These are phyloP conservation scores for Microcera coccophila DNA, from an alignment of 2,329 filamentous ascomycete species.

Conservation along the genomic window DNA sequence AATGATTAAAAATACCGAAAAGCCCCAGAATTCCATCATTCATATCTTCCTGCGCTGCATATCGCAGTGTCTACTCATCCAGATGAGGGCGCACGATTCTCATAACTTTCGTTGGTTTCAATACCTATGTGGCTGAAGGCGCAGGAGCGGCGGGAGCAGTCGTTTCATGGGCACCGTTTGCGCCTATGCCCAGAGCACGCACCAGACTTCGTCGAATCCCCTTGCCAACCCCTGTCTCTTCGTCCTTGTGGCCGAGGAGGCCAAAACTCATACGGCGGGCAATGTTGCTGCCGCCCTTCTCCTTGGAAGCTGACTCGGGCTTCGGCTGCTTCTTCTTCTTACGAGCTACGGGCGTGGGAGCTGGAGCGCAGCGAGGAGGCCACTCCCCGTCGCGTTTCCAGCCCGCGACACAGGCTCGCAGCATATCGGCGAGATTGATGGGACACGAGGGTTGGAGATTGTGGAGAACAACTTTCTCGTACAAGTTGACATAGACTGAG, in stretches of 20 bases:
- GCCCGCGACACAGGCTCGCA: slow-evolving; percentile 75
- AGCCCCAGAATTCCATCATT: too few relatives aligned
- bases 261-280: slow-evolving; percentile 47
- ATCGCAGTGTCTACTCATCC: too few relatives aligned
- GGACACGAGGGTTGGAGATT: slow-evolving; percentile 79
- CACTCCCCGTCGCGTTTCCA: slow-evolving; percentile 95
- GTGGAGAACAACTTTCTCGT: slow-evolving; percentile 82
- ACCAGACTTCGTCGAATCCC: slow-evolving; percentile 46
- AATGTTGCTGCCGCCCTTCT: slow-evolving; percentile 23
- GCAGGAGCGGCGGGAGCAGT: neutral
- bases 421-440: slow-evolving; percentile 80
- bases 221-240: slow-evolving; percentile 33
- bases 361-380: slow-evolving; percentile 58
- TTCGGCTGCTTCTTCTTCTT: slow-evolving; percentile 36
- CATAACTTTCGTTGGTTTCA: neutral
- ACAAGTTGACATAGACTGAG: slow-evolving; percentile 73
- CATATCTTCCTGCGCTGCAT: too few relatives aligned
- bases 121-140: slow-evolving; percentile 2
- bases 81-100: neutral
- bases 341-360: slow-evolving; percentile 34
- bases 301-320: slow-evolving; percentile 10
- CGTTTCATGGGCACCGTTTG: slow-evolving; percentile 15
- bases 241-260: slow-evolving; percentile 40
- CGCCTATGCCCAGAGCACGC: slow-evolving; percentile 41
- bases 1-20: neutral